phyloP scores from a whole-genome alignment of 1,139 yeast genomes.

The Maudiozyma humilis region DNA sequence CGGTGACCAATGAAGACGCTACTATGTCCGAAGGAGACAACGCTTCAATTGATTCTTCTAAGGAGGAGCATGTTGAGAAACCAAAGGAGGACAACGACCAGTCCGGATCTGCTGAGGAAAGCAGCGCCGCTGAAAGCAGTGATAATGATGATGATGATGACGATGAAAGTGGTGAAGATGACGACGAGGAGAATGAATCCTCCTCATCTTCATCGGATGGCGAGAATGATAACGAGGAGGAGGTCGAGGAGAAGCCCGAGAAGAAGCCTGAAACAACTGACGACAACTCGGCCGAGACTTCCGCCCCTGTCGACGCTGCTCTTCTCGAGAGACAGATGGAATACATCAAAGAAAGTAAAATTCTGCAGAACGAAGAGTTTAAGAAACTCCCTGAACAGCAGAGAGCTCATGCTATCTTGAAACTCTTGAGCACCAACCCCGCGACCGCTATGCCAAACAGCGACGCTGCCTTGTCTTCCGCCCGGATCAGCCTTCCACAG shows the following conservation, averaged over 20 bases:
- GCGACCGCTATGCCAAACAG: slow-evolving; percentile 17
- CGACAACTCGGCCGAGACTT: slow-evolving; percentile 8
- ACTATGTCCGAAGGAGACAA: neutral
- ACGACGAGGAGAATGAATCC: slow-evolving; percentile 5
- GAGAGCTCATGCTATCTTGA: slow-evolving; percentile 33
- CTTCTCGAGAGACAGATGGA: slow-evolving; percentile 27
- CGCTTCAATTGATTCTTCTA: neutral
- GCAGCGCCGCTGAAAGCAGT: slow-evolving; percentile 3
- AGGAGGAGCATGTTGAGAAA: neutral
- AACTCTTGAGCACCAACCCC: slow-evolving; percentile 24
- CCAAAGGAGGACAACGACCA: slow-evolving; percentile 4
- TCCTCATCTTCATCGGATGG: slow-evolving; percentile 9
- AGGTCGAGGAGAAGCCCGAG: slow-evolving; percentile 15
- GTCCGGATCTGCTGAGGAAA: slow-evolving; percentile 1
- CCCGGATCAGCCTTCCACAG: neutral
- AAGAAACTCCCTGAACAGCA: slow-evolving; percentile 33
- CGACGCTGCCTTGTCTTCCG: neutral
- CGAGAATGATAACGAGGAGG: slow-evolving; percentile 15
- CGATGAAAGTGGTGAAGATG: neutral
- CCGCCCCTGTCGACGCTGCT: slow-evolving; percentile 20
- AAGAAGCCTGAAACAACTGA: slow-evolving; percentile 11
- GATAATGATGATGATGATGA: slow-evolving; percentile 5
- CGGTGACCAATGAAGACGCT: neutral
- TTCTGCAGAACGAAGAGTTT: slow-evolving; percentile 35
- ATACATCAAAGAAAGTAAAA: slow-evolving; percentile 24